Evolutionary conservation across 23 red algal species (phyloP).

Genomic region (Gracilaria vermiculophylla): DNA sequence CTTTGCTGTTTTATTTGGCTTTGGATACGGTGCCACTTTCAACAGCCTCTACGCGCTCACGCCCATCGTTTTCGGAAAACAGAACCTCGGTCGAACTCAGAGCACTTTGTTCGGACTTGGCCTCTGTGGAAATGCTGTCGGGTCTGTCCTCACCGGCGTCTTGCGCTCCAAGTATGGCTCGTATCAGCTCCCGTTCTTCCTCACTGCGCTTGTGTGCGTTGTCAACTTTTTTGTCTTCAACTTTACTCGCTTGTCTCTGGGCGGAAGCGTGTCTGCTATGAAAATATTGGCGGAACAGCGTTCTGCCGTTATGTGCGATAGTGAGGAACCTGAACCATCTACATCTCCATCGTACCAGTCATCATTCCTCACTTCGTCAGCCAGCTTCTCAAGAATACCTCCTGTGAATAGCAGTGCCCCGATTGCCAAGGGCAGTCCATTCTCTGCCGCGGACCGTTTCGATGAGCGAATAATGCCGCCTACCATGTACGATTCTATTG

Average conservation of each 20-base stretch:
- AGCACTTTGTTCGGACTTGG: conserved; percentile 90
- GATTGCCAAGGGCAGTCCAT: background rate
- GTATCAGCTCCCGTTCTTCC: conserved; percentile 77
- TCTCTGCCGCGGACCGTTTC: background rate
- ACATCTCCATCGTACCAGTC: background rate
- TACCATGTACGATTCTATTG: too few species aligned
- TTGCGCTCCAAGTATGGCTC: conserved; percentile 63
- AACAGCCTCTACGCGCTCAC: conserved; percentile 90
- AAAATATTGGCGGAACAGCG: conserved; percentile 5
- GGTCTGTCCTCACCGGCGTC: conserved; percentile 79
- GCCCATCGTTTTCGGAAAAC: conserved; percentile 77
- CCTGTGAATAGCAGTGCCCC: background rate
- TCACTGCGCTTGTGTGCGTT: conserved; percentile 61
- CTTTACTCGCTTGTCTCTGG: conserved; percentile 43
- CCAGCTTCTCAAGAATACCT: background rate
- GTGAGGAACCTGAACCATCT: background rate
- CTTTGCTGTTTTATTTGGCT: conserved; percentile 82
- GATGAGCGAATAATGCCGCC: background rate
- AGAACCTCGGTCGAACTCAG: conserved; percentile 80
- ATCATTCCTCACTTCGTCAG: background rate
- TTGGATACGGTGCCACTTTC: conserved; percentile 92
- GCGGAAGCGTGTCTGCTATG: conserved; percentile 35
- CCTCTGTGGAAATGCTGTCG: conserved; percentile 83
- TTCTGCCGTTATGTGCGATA: background rate
- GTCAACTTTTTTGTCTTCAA: conserved; percentile 76